These are phyloP conservation scores for Penicillium sp. DNA, from an alignment of 2,329 filamentous ascomycete genomes.

Conservation along the genomic window DNA sequence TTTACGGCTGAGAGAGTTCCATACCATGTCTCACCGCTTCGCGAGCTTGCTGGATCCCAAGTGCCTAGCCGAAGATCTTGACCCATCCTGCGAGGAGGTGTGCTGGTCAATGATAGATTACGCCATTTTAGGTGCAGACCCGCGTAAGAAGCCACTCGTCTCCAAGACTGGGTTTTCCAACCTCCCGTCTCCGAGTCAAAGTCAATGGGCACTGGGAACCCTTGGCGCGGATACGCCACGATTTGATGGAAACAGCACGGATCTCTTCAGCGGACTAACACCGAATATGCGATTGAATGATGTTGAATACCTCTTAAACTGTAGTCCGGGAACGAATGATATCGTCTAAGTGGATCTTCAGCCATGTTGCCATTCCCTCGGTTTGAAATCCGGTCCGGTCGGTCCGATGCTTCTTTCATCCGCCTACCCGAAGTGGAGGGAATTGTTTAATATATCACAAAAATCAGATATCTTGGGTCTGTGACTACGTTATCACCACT, in stretches of 20 bases:
- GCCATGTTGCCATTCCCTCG: not conserved
- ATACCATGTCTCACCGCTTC: conserved; percentile 26
- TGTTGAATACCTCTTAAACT: conserved; percentile 27
- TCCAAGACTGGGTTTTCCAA: conserved; percentile 5
- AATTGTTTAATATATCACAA: not conserved
- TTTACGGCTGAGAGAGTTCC: conserved; percentile 31
- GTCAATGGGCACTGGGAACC: conserved; percentile 19
- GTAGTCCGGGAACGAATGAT: conserved; percentile 17
- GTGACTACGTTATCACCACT: too few relatives aligned
- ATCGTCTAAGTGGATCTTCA: not conserved
- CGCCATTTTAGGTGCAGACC: conserved; percentile 23
- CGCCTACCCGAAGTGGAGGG: not conserved
- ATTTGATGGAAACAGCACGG: conserved; percentile 2
- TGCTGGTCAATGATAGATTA: conserved; percentile 37
- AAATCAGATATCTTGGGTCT: not conserved
- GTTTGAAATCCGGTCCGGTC: conserved; percentile 14
- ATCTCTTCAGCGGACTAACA: conserved; percentile 17
- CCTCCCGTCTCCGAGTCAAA: conserved; percentile 23
- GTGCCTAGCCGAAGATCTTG: conserved; percentile 27
- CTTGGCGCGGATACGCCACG: conserved; percentile 7
- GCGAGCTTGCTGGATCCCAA: conserved; percentile 26
- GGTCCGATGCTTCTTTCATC: conserved; percentile 7
- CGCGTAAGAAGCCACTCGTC: conserved; percentile 13
- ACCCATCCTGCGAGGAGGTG: conserved; percentile 20
- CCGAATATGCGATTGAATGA: conserved; percentile 26